Percentiles rank a stretch among this genome's conserved stretches.
Evolutionary conservation across 2,329 filamentous ascomycete genomes (phyloP).

Genomic region (Bertia moriformis): DNA sequence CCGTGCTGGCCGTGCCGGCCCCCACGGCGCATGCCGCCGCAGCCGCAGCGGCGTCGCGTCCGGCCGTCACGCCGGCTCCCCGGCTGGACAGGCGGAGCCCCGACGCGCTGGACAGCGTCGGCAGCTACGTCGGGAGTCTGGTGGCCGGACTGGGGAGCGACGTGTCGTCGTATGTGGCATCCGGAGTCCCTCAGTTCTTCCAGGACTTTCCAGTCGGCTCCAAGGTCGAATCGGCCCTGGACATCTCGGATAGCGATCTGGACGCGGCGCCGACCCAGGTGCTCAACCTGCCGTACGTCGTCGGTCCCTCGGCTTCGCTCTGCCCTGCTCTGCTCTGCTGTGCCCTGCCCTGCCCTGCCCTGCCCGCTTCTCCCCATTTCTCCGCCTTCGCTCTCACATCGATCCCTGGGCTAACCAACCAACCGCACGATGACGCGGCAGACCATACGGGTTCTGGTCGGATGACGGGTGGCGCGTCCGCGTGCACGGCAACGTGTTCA

Average conservation of each 20-base stretch:
- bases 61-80: constrained; percentile 26
- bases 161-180: constrained; percentile 44
- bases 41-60: background rate
- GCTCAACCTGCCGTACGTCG: constrained; percentile 46
- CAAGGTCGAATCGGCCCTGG: constrained; percentile 44
- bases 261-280: constrained; percentile 53
- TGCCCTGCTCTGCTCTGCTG: background rate
- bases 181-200: constrained; percentile 54
- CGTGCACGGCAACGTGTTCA: constrained; percentile 71
- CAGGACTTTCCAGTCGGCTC: constrained; percentile 48
- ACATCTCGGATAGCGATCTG: constrained; percentile 40
- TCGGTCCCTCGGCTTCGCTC: background rate
- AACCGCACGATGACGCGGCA: too few species aligned
- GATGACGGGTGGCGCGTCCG: constrained; percentile 63
- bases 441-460: constrained; percentile 65
- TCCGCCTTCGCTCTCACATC: too few species aligned
- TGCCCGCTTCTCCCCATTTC: too few species aligned
- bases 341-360: too few species aligned
- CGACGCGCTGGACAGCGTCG: constrained; percentile 26
- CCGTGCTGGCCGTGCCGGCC: background rate
- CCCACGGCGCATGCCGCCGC: background rate
- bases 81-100: constrained; percentile 19
- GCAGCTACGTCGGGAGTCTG: constrained; percentile 33
- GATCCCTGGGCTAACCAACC: too few species aligned
- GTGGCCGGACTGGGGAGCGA: constrained; percentile 34